Conservation (phyloP, 306 rosid species). For the Parietaria judaica region DNA sequence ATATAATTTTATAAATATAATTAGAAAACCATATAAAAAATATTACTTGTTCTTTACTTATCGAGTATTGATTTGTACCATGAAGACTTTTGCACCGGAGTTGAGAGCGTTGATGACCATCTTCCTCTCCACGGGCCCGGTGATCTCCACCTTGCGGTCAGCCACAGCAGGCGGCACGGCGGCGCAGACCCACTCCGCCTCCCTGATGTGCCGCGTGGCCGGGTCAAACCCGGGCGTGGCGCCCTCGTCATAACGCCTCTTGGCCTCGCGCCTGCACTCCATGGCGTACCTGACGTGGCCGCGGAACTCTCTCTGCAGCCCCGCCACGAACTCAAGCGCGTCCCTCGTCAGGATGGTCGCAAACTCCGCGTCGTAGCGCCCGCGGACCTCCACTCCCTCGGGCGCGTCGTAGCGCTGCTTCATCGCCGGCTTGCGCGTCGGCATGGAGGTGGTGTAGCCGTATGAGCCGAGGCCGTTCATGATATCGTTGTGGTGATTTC, state of each 20-base stretch:
- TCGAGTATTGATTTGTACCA: slow-evolving; percentile 31
- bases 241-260: slow-evolving; percentile 62
- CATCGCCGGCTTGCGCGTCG: not conserved
- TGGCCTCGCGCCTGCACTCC: slow-evolving; percentile 68
- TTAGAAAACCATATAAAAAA: too few relatives aligned
- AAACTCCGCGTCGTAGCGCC: slow-evolving; percentile 58
- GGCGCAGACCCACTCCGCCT: slow-evolving; percentile 68
- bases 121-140: slow-evolving; percentile 84
- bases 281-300: slow-evolving; percentile 58
- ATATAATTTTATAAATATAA: too few relatives aligned
- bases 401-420: slow-evolving; percentile 47
- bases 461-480: slow-evolving; percentile 33
- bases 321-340: slow-evolving; percentile 62
- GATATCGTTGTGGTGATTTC: too few relatives aligned
- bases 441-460: slow-evolving; percentile 14
- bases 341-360: slow-evolving; percentile 61
- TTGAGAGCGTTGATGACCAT: slow-evolving; percentile 93
- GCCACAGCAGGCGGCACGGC: slow-evolving; percentile 51
- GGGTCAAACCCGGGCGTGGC: slow-evolving; percentile 67
- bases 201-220: slow-evolving; percentile 51
- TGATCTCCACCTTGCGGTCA: slow-evolving; percentile 86
- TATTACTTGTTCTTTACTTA: too few relatives aligned
- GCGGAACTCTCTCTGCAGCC: slow-evolving; percentile 66
- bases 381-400: slow-evolving; percentile 63
- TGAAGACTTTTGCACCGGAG: slow-evolving; percentile 87